Percentiles rank a stretch among this genome's conserved stretches.
phyloP scores from a whole-genome alignment of 441 rosid genomes.

The Viola pubescens region DNA sequence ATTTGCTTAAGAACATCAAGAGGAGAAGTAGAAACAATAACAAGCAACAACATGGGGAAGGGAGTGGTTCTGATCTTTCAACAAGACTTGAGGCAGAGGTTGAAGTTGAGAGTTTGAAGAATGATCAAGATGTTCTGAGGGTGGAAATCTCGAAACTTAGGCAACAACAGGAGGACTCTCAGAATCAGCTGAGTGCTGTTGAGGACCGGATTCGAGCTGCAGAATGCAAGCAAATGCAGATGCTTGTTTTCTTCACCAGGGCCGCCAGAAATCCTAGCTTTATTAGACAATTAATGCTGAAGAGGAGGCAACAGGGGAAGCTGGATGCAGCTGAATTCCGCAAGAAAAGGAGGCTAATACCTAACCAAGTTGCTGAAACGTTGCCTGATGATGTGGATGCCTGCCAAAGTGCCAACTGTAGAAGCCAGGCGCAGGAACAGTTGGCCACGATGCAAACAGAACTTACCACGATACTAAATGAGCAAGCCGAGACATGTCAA shows the following conservation, averaged over 20 bases:
- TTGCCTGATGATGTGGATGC: constrained; percentile 14
- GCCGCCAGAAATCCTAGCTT: constrained; percentile 32
- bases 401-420: constrained; percentile 9
- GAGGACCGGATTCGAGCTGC: constrained; percentile 36
- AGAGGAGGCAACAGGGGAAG: constrained; percentile 35
- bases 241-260: constrained; percentile 43
- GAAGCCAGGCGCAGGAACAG: constrained; percentile 25
- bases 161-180: constrained; percentile 37
- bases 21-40: constrained; percentile 44
- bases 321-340: constrained; percentile 27
- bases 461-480: constrained; percentile 20
- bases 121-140: constrained; percentile 36
- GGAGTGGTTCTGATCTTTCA: constrained; percentile 4
- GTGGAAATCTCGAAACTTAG: constrained; percentile 39
- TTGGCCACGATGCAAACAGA: constrained; percentile 27
- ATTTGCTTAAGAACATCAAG: constrained; percentile 60
- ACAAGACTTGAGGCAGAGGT: constrained; percentile 19
- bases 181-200: constrained; percentile 27
- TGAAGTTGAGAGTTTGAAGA: constrained; percentile 37
- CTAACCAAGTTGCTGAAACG: constrained; percentile 21
- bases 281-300: constrained; percentile 34
- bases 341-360: constrained; percentile 37
- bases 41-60: constrained; percentile 18
- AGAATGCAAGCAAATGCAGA: constrained; percentile 44
- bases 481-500: constrained; percentile 6